A percentile compares a stretch with the other conserved stretches of the same genome.
Evolutionary conservation across 2,329 filamentous ascomycete genomes (phyloP).

Genomic region (Pseudogymnoascus sp.): DNA sequence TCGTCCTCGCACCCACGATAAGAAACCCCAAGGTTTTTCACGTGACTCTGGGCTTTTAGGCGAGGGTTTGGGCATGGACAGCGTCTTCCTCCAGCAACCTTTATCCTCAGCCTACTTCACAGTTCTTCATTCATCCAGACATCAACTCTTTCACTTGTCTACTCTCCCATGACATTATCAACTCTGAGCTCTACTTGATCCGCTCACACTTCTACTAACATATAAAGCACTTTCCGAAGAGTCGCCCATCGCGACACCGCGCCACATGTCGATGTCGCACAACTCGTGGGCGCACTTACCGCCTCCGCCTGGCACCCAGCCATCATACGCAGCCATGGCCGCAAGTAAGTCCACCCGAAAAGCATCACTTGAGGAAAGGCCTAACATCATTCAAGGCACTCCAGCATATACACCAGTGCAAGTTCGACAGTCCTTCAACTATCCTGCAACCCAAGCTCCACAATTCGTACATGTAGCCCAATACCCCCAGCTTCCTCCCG

Average conservation of each 20-base stretch:
- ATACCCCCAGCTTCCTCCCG: conserved; percentile 21
- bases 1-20: not conserved
- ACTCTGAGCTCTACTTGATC: conserved; percentile 2
- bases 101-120: conserved; percentile 2
- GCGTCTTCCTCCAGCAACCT: not conserved
- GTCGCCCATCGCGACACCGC: conserved; percentile 3
- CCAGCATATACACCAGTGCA: conserved; percentile 37
- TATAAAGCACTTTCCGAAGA: not conserved
- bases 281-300: conserved; percentile 25
- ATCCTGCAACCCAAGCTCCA: conserved; percentile 30
- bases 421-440: conserved; percentile 31
- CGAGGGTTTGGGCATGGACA: conserved; percentile 2
- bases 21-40: not conserved
- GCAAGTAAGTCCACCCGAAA: conserved; percentile 21
- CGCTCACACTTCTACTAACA: conserved; percentile 6
- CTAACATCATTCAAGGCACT: conserved; percentile 29
- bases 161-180: conserved; percentile 1
- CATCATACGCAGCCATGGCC: conserved; percentile 21
- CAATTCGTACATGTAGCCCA: conserved; percentile 10
- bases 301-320: conserved; percentile 34
- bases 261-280: conserved; percentile 4
- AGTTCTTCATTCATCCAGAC: not conserved
- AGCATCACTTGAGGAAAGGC: conserved; percentile 9
- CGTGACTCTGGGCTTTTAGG: not conserved
- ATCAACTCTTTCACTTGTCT: not conserved